A percentile compares a stretch with the other conserved stretches of the same genome.
Evolutionary conservation across 441 rosid genomes (phyloP).

Genomic region (Raphanus hybrid): DNA sequence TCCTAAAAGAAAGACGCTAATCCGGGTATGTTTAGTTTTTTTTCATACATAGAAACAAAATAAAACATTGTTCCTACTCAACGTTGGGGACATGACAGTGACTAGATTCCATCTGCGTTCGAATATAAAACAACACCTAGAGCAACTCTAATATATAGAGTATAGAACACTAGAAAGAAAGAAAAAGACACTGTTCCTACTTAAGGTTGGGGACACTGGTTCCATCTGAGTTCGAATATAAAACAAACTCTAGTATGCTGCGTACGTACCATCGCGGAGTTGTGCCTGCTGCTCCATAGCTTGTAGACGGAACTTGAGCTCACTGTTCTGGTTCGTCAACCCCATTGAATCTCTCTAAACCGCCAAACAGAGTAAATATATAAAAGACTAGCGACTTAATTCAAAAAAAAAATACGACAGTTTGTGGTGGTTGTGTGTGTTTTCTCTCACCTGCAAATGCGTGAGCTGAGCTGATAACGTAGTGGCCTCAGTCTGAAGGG

Average conservation of each 20-base stretch:
- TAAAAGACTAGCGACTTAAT: neutral
- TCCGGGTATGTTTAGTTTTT: neutral
- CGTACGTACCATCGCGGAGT: constrained; percentile 78
- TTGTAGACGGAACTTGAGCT: constrained; percentile 93
- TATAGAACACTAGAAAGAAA: neutral
- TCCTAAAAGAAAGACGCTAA: constrained; percentile 2
- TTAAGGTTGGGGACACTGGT: constrained; percentile 19
- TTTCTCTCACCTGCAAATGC: constrained; percentile 69
- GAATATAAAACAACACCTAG: neutral
- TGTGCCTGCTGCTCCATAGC: constrained; percentile 98
- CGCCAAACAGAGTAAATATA: neutral
- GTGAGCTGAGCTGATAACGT: constrained; percentile 96
- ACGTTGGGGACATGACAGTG: too few relatives aligned
- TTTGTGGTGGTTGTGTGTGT: neutral
- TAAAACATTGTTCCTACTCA: too few relatives aligned
- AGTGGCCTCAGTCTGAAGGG: constrained; percentile 95
- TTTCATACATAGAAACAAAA: neutral
- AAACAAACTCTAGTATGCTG: neutral
- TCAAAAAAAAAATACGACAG: constrained; percentile 2
- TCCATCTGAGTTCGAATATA: constrained; percentile 15
- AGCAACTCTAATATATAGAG: neutral
- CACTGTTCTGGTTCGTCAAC: constrained; percentile 86
- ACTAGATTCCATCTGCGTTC: too few relatives aligned
- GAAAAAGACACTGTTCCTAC: neutral
- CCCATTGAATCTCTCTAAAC: constrained; percentile 90